Percentiles rank a stretch among this genome's conserved stretches.
phyloP scores from a whole-genome alignment of 805 yeast genomes.

The Saturnispora quitensis region DNA sequence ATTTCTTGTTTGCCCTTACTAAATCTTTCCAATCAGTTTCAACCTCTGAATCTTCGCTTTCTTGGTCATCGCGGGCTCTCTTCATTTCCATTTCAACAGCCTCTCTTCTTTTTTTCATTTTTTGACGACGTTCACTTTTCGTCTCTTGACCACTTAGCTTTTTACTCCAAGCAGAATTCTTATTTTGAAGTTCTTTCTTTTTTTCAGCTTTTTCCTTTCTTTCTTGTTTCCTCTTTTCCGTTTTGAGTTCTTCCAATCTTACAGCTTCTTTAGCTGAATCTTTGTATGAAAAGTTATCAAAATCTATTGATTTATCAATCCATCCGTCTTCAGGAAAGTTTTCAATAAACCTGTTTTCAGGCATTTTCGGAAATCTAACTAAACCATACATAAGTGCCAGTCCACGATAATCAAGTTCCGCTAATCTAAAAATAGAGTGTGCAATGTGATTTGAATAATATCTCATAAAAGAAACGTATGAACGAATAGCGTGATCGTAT shows the following conservation, averaged over 20 bases:
- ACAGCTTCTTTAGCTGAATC: slow-evolving; percentile 56
- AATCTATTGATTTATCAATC: slow-evolving; percentile 50
- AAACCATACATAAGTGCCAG: slow-evolving; percentile 73
- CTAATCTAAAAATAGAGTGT: slow-evolving; percentile 73
- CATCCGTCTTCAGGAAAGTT: slow-evolving; percentile 65
- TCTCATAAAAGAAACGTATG: slow-evolving; percentile 76
- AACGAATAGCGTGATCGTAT: slow-evolving; percentile 70
- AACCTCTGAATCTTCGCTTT: slow-evolving; percentile 32
- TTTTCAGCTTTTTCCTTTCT: slow-evolving; percentile 31
- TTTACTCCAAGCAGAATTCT: slow-evolving; percentile 75
- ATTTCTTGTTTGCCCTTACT: slow-evolving; percentile 55
- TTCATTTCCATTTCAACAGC: slow-evolving; percentile 50
- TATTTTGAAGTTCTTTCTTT: slow-evolving; percentile 36
- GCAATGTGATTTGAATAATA: slow-evolving; percentile 87
- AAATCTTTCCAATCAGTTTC: slow-evolving; percentile 84
- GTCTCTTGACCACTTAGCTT: slow-evolving; percentile 54
- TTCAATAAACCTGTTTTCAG: slow-evolving; percentile 58
- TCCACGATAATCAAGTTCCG: slow-evolving; percentile 60
- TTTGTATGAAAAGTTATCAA: slow-evolving; percentile 56
- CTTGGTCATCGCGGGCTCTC: slow-evolving; percentile 35
- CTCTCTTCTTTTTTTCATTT: slow-evolving; percentile 55
- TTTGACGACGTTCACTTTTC: slow-evolving; percentile 55
- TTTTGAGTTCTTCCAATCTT: slow-evolving; percentile 50
- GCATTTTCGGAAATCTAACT: slow-evolving; percentile 86
- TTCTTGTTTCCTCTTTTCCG: slow-evolving; percentile 31